Percentiles rank a stretch among this genome's conserved stretches.
Evolutionary conservation across 2,329 filamentous ascomycete species (phyloP).

Genomic region (Hymenoscyphus fructigenus): DNA sequence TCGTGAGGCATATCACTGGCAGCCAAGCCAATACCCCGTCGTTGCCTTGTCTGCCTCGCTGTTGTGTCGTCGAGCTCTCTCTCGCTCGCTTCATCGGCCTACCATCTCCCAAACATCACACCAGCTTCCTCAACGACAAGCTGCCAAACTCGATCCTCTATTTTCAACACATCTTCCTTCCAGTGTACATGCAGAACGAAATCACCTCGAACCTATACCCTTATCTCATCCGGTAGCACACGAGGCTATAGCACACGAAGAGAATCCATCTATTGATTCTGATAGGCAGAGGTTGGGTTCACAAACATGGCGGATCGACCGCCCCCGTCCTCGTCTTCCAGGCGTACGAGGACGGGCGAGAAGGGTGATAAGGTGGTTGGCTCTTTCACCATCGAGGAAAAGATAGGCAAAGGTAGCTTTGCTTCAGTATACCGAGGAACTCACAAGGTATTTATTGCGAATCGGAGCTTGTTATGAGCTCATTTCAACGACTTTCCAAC

Average conservation of each 20-base stretch:
- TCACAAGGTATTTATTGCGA: conserved; percentile 65
- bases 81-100: conserved; percentile 11
- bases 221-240: conserved; percentile 38
- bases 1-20: conserved; percentile 12
- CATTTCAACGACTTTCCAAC: not conserved
- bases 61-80: not conserved
- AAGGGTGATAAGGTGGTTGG: conserved; percentile 60
- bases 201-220: conserved; percentile 37
- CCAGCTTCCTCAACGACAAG: conserved; percentile 15
- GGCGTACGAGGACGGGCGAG: conserved; percentile 41
- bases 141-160: conserved; percentile 3
- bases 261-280: conserved; percentile 14
- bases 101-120: conserved; percentile 8
- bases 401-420: conserved; percentile 97
- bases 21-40: conserved; percentile 1
- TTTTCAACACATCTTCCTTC: conserved; percentile 13
- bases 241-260: conserved; percentile 19
- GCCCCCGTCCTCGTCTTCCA: conserved; percentile 41
- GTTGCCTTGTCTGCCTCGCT: conserved; percentile 5
- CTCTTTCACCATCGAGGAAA: conserved; percentile 72
- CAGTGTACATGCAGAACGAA: conserved; percentile 40
- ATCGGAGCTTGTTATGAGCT: not conserved
- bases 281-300: conserved; percentile 20
- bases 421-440: conserved; percentile 89
- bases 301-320: conserved; percentile 43